phyloP scores from a whole-genome alignment of 1,284 basidiomycete species.

The Ustilago bromivora region DNA sequence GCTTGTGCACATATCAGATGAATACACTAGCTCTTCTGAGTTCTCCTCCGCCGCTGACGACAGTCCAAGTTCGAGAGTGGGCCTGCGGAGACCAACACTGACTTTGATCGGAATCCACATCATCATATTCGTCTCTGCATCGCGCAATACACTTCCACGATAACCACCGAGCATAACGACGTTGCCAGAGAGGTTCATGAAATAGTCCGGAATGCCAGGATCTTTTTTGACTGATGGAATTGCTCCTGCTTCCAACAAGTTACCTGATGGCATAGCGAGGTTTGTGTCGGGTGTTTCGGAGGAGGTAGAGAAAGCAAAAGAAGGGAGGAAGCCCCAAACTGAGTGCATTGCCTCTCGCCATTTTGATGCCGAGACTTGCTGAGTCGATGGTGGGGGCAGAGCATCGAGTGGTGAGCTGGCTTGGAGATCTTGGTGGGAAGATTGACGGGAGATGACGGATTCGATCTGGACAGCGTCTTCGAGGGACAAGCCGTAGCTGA shows the following conservation, averaged over 20 bases:
- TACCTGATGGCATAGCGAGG: not conserved
- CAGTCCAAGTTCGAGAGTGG: constrained; percentile 65
- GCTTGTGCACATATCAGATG: constrained; percentile 59
- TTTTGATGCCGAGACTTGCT: constrained; percentile 10
- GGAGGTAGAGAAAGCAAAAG: constrained; percentile 18
- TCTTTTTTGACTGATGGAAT: constrained; percentile 50
- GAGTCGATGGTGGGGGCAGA: not conserved
- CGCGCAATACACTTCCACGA: constrained; percentile 66
- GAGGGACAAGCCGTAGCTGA: constrained; percentile 41
- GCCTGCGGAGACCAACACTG: constrained; percentile 62
- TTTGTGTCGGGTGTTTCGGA: not conserved
- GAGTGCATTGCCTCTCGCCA: constrained; percentile 38
- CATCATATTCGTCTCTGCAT: constrained; percentile 60
- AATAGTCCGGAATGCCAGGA: constrained; percentile 49
- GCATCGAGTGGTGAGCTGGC: not conserved
- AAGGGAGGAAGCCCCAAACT: constrained; percentile 34
- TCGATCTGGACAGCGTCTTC: constrained; percentile 46
- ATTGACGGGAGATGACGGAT: constrained; percentile 36
- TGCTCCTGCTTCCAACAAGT: constrained; percentile 45
- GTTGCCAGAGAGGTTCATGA: constrained; percentile 64
- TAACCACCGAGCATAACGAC: constrained; percentile 69
- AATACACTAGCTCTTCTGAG: constrained; percentile 61
- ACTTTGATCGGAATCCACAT: constrained; percentile 68
- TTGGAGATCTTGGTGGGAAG: constrained; percentile 19
- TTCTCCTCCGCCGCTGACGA: constrained; percentile 51